A percentile compares a stretch with the other conserved stretches of the same genome.
phyloP scores from a whole-genome alignment of 257 asterid species.

The Gynochthodes officinalis region DNA sequence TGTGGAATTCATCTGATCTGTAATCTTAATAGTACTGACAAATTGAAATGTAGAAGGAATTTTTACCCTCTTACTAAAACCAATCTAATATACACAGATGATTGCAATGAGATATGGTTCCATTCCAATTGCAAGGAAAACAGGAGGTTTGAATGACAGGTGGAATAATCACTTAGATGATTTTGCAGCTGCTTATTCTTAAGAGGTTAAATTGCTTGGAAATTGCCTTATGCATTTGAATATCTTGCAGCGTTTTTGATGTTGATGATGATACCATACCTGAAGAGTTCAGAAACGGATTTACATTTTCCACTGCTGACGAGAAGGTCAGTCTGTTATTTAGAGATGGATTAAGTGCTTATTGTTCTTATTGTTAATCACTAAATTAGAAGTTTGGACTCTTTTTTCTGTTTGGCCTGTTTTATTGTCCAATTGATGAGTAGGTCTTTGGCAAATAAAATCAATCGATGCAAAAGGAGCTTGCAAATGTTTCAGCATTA shows the following conservation, averaged over 20 bases:
- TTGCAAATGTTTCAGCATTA: background rate
- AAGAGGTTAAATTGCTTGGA: conserved; percentile 8
- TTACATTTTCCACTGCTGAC: conserved; percentile 68
- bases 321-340: conserved; percentile 53
- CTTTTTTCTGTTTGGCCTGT: background rate
- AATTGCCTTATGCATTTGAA: conserved; percentile 14
- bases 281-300: conserved; percentile 77
- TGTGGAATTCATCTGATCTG: conserved; percentile 9
- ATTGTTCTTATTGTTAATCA: background rate
- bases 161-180: conserved; percentile 20
- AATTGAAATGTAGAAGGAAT: background rate
- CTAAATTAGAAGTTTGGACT: background rate
- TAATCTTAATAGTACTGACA: background rate
- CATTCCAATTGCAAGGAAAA: conserved; percentile 82
- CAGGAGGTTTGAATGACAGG: conserved; percentile 99
- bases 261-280: conserved; percentile 77
- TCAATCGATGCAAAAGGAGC: background rate
- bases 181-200: conserved; percentile 5
- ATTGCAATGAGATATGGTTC: conserved; percentile 98
- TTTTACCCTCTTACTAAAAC: background rate
- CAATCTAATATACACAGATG: conserved; percentile 48
- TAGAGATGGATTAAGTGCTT: background rate
- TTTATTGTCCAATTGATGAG: background rate
- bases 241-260: conserved; percentile 79
- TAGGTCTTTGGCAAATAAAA: background rate